Base-by-base conservation (phyloP, 2,329 filamentous ascomycete genomes). In the Stagonosporopsis chrysanthemi region DNA sequence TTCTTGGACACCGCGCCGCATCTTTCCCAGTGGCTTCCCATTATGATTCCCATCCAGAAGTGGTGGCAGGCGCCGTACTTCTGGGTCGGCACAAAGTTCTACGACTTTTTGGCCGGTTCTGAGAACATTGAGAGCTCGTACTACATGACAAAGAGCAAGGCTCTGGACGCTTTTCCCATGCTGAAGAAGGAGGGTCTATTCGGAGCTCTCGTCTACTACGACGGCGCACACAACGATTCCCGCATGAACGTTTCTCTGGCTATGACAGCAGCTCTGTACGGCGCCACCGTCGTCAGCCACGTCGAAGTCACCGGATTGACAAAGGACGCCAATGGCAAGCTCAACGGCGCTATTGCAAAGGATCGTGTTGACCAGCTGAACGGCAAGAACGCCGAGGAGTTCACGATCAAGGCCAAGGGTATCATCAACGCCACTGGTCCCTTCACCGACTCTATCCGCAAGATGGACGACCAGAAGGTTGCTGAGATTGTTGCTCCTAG, bases 51-150 rank as follows among this genome's bases (percentile, higher is more conserved):
- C 2, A 81, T 94, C 63, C 85, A 92, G 76, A 88, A 87, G 74
- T 93, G 90, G 90, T 92, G 89, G 88, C 88, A 94, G 78, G 88
- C 87, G 15, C 90, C 90, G 6, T 91, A 91, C 77, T 91, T 89
- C 75, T 91, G 88, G 88, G 85, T 83, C 36, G 89, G 89, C 47
- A 90, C 88, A 59, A 96, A 96, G 76, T 86, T 87, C 65, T 96
- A 96, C 77, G 92, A 96, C 77, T 86, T 92, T 67, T 83, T 96
- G 63, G 92, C 92, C 67, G 91, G 91, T 14, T 89, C 88, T 38
- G 91, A 96, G 76, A 92, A 92, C 52, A 93, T 96, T 69, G 91
- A 96, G 77, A 92, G 86, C 68, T 94, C 90, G 6, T 96, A 96
- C 79, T 96, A 96, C 75, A 79, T 96, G 71, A 93, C 91, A 23